A percentile compares a stretch with the other conserved stretches of the same genome.
Evolutionary conservation across 495 filamentous ascomycete species (phyloP).

Genomic region (Tetracladium setigerum): DNA sequence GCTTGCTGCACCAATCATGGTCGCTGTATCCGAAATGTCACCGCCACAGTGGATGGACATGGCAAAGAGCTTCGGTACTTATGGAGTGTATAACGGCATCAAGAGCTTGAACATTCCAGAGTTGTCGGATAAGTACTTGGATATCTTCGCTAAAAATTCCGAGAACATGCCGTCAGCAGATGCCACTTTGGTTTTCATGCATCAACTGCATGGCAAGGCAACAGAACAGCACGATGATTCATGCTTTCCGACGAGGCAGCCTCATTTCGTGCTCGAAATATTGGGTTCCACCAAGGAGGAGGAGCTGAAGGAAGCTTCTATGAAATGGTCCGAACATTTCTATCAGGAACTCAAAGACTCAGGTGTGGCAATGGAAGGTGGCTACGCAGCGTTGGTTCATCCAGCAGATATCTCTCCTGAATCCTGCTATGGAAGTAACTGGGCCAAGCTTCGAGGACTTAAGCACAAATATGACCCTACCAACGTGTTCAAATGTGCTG

Average conservation of each 20-base stretch:
- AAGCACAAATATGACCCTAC: slow-evolving; percentile 26
- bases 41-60: slow-evolving; percentile 14
- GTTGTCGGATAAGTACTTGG: slow-evolving; percentile 19
- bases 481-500: slow-evolving; percentile 22
- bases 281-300: slow-evolving; percentile 3
- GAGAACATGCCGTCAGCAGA: slow-evolving; percentile 20
- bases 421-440: slow-evolving; percentile 17
- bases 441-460: slow-evolving; percentile 13
- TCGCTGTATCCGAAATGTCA: slow-evolving; percentile 23
- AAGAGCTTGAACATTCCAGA: slow-evolving; percentile 16
- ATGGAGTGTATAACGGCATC: slow-evolving; percentile 12
- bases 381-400: slow-evolving; percentile 24
- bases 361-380: slow-evolving; percentile 19
- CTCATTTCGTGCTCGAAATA: slow-evolving; percentile 31
- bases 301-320: background rate
- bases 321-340: slow-evolving; percentile 21
- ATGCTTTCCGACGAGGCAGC: slow-evolving; percentile 24
- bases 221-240: slow-evolving; percentile 16
- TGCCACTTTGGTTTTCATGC: slow-evolving; percentile 23
- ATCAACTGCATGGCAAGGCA: slow-evolving; percentile 22
- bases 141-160: slow-evolving; percentile 16
- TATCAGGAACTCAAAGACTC: slow-evolving; percentile 10
- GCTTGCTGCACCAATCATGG: slow-evolving; percentile 18
- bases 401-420: slow-evolving; percentile 5
- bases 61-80: slow-evolving; percentile 15